These are phyloP conservation scores for Cyberlindnera lachancei DNA, from an alignment of 805 yeast species.

Conservation along the genomic window DNA sequence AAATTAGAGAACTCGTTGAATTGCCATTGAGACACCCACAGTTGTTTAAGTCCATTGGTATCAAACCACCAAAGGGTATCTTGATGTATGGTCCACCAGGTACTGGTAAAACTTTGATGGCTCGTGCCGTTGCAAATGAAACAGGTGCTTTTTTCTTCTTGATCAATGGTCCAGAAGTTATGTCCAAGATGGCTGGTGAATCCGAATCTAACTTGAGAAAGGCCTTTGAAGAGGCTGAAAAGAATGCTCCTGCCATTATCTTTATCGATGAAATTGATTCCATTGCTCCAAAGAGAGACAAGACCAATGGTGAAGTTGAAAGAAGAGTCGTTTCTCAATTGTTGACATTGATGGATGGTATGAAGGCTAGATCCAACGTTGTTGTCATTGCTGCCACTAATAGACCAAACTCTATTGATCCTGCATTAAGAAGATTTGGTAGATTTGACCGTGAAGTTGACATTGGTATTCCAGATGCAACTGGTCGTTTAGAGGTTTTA, in stretches of 20 bases:
- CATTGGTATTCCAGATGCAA: constrained; percentile 94
- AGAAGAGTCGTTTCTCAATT: constrained; percentile 98
- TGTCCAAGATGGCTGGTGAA: constrained; percentile 99
- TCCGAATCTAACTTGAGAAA: constrained; percentile 94
- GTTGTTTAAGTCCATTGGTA: constrained; percentile 94
- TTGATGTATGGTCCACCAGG: constrained; percentile 99
- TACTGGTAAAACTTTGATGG: constrained; percentile 99
- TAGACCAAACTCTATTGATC: constrained; percentile 67
- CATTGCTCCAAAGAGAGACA: constrained; percentile 99
- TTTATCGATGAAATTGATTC: constrained; percentile 98
- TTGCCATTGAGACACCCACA: constrained; percentile 98
- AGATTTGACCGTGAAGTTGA: constrained; percentile 88
- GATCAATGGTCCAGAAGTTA: constrained; percentile 98
- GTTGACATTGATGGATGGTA: constrained; percentile 98
- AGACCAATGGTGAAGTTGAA: constrained; percentile 99
- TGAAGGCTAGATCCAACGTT: constrained; percentile 98
- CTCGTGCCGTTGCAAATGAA: constrained; percentile 99
- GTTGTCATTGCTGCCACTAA: constrained; percentile 98
- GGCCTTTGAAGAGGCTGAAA: constrained; percentile 99
- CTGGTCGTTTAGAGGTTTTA: constrained; percentile 94
- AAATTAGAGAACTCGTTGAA: constrained; percentile 96
- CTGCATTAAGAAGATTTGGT: constrained; percentile 83
- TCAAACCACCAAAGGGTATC: constrained; percentile 97
- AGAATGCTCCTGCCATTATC: constrained; percentile 95
- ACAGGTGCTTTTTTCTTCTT: constrained; percentile 98